A percentile compares a stretch with the other conserved stretches of the same genome.
phyloP scores from a whole-genome alignment of 352 stramenopile species.

The Phytopythium aichiense region DNA sequence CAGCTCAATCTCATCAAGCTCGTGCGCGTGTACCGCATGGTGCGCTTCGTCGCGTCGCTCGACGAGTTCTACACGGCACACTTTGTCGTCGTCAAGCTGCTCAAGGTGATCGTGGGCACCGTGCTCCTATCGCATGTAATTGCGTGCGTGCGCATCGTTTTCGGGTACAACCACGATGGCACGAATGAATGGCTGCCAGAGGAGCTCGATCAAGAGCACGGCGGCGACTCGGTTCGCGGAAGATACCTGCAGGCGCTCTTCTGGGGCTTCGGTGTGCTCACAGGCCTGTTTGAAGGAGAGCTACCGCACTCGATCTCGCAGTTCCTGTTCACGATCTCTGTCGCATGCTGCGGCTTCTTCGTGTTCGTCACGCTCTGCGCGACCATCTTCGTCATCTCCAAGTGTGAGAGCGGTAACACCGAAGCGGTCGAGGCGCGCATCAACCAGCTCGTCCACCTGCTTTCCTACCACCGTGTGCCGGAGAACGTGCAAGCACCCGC shows the following conservation, averaged over 20 bases:
- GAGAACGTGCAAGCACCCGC: constrained; percentile 51
- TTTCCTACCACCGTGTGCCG: constrained; percentile 62
- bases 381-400: constrained; percentile 79
- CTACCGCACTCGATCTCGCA: constrained; percentile 38
- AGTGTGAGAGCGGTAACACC: constrained; percentile 60
- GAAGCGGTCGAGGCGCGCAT: constrained; percentile 59
- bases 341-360: constrained; percentile 64
- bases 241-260: constrained; percentile 54
- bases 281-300: constrained; percentile 67
- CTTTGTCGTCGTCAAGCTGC: constrained; percentile 46
- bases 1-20: constrained; percentile 28
- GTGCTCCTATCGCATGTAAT: constrained; percentile 52
- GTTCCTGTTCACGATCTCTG: constrained; percentile 62
- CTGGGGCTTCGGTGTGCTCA: constrained; percentile 64
- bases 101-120: constrained; percentile 46
- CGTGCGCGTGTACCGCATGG: constrained; percentile 32
- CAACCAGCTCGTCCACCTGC: constrained; percentile 69
- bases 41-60: constrained; percentile 42
- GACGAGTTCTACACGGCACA: constrained; percentile 63
- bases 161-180: constrained; percentile 44
- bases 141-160: constrained; percentile 52
- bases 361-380: constrained; percentile 67
- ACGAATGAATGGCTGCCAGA: constrained; percentile 51
- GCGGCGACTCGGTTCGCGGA: constrained; percentile 12
- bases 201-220: constrained; percentile 17